Base-by-base conservation (phyloP, 176 grass and related monocot genomes). In the Zoysia japonica region DNA sequence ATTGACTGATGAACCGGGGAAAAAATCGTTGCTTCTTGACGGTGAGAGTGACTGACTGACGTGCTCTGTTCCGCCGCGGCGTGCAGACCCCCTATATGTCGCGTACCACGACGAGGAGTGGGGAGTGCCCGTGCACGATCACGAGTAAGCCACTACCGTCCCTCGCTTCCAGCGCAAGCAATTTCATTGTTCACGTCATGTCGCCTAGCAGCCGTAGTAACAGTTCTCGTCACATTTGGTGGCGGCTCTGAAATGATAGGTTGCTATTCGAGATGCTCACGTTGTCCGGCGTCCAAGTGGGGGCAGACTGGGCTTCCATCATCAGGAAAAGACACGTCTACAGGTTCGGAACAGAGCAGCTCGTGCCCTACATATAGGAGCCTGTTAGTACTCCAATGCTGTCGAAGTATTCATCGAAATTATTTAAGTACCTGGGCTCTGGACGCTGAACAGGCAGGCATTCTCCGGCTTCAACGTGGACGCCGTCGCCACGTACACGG, bases 81-180 rank as follows among this genome's bases (percentile, higher is more conserved):
- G 57, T 38, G 49, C 77, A 90, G 94, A 94, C 76, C 87, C 89
- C 16, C 53, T 92, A 57, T 94, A 90, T 7, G 85, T 97, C 38
- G 87, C 91, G 2, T 97, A 97, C 89, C 94, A 97, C 52, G 94
- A 97, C 39, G 87, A 94, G 71, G 94, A 97, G 52, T 97, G 94
- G 94, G 94, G 94, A 60, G 80, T 94, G 56, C 91, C 91, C 28
- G 85, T 97, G 71, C 91, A 90, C 78, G 75, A 97, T 38, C 89
- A 97, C 78, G 74, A 82, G 94, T 97, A 50, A 90, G 89, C 74
- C 9, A 39, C 28, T 28, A 0, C 54, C 70, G 63, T 28, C 28
- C 28, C 28, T 28, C 75, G 47, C 16, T 4, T 5, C n/a, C 19
- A 28, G 77, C 61, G 5, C 5, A 41, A 4, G 28, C 28, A 28